A percentile compares a stretch with the other conserved stretches of the same genome.
phyloP scores from a whole-genome alignment of 208 protist species.

The Zelonia costaricensis region DNA sequence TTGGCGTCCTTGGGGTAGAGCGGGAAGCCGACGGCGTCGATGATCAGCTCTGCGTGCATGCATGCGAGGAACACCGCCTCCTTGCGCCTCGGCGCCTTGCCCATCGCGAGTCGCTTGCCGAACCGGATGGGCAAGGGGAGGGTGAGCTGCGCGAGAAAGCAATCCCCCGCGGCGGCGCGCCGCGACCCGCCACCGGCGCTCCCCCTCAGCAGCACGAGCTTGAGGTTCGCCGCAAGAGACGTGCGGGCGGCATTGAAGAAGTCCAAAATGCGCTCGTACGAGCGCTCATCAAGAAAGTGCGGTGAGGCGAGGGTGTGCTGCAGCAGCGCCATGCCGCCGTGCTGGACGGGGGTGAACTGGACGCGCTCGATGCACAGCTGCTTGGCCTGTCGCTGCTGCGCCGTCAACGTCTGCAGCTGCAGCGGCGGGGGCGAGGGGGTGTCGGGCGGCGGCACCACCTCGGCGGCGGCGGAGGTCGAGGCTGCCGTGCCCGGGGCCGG shows the following conservation, averaged over 20 bases:
- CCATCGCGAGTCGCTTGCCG: constrained; percentile 71
- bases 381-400: constrained; percentile 27
- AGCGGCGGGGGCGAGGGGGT: constrained; percentile 51
- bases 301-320: constrained; percentile 64
- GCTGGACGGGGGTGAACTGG: constrained; percentile 46
- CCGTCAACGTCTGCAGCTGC: constrained; percentile 12
- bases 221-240: constrained; percentile 33
- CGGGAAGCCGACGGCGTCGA: constrained; percentile 79
- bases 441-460: constrained; percentile 20
- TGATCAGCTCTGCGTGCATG: constrained; percentile 92
- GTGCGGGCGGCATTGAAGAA: constrained; percentile 60
- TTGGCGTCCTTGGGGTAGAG: constrained; percentile 58
- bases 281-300: constrained; percentile 56
- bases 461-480: constrained; percentile 21
- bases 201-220: constrained; percentile 13
- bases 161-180: neutral
- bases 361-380: constrained; percentile 55
- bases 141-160: constrained; percentile 69
- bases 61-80: constrained; percentile 75
- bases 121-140: constrained; percentile 71
- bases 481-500: constrained; percentile 5
- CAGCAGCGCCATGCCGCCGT: constrained; percentile 48
- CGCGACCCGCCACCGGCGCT: neutral
- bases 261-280: constrained; percentile 43
- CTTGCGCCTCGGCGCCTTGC: constrained; percentile 51